phyloP scores from a whole-genome alignment of 495 filamentous ascomycete species.

The Pyrenula aspistea region DNA sequence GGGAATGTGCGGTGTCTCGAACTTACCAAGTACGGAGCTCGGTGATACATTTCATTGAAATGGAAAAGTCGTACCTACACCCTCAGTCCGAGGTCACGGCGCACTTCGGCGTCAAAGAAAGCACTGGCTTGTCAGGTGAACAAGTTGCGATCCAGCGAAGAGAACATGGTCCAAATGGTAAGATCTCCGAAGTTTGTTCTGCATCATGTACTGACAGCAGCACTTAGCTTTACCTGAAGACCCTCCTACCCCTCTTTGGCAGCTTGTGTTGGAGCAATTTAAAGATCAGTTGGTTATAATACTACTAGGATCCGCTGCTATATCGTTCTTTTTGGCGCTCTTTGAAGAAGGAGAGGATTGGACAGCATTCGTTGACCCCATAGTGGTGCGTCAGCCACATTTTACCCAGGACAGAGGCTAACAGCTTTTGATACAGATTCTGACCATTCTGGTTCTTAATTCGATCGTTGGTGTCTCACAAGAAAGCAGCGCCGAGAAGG shows the following conservation, averaged over 20 bases:
- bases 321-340: conserved; percentile 88
- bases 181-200: conserved; percentile 13
- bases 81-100: conserved; percentile 56
- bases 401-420: too few relatives aligned
- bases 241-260: conserved; percentile 92
- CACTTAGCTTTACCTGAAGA: conserved; percentile 80
- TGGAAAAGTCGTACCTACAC: conserved; percentile 72
- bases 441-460: conserved; percentile 95
- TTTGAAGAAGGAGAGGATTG: conserved; percentile 88
- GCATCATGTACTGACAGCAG: conserved; percentile 2
- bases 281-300: conserved; percentile 98
- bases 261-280: conserved; percentile 95
- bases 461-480: conserved; percentile 95
- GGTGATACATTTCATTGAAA: too few relatives aligned
- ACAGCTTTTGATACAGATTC: conserved; percentile 53
- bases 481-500: conserved; percentile 97
- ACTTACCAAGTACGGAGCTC: too few relatives aligned
- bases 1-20: neutral
- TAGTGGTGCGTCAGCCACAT: conserved; percentile 52
- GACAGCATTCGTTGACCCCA: conserved; percentile 98
- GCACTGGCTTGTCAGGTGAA: conserved; percentile 52
- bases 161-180: conserved; percentile 82
- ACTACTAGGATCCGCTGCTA: conserved; percentile 79
- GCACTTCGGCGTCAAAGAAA: conserved; percentile 56
- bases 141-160: conserved; percentile 51